phyloP scores from a whole-genome alignment of 1,284 basidiomycete genomes.

The Rhodotorula sp. region DNA sequence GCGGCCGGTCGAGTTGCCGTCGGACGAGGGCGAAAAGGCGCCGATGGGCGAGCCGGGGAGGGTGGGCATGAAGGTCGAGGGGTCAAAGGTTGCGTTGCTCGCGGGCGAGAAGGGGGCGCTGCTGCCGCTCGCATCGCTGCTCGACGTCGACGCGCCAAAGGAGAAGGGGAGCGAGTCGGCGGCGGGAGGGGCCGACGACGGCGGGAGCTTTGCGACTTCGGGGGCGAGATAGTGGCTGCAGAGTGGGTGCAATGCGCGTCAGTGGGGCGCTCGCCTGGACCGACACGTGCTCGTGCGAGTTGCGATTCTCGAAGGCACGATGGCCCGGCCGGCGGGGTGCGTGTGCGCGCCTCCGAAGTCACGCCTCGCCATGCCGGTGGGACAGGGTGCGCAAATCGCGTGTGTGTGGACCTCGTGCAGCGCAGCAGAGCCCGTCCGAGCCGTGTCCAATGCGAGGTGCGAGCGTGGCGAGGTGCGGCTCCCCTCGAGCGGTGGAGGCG shows the following conservation, averaged over 20 bases:
- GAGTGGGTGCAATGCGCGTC: neutral
- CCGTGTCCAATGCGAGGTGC: neutral
- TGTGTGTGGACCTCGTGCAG: neutral
- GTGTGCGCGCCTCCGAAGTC: too few relatives aligned
- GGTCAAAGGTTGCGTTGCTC: conserved; percentile 15
- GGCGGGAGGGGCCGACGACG: neutral
- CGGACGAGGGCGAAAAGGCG: conserved; percentile 33
- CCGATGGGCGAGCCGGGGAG: conserved; percentile 39
- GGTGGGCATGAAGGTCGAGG: conserved; percentile 35
- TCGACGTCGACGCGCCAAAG: neutral
- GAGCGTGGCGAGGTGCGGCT: neutral
- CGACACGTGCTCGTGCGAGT: neutral
- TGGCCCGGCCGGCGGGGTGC: too few relatives aligned
- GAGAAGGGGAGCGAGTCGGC: conserved; percentile 1
- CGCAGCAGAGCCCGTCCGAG: neutral
- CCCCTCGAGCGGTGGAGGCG: neutral
- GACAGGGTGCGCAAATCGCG: neutral
- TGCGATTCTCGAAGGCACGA: neutral
- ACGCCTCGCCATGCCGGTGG: too few relatives aligned
- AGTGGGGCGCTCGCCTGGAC: neutral
- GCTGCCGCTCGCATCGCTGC: neutral
- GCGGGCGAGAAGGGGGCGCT: conserved; percentile 2
- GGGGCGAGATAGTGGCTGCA: conserved; percentile 37
- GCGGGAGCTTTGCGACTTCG: conserved; percentile 37
- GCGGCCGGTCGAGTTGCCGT: conserved; percentile 23